These are phyloP conservation scores for Fusarium virguliforme DNA, from an alignment of 2,329 filamentous ascomycete species.

Conservation along the genomic window DNA sequence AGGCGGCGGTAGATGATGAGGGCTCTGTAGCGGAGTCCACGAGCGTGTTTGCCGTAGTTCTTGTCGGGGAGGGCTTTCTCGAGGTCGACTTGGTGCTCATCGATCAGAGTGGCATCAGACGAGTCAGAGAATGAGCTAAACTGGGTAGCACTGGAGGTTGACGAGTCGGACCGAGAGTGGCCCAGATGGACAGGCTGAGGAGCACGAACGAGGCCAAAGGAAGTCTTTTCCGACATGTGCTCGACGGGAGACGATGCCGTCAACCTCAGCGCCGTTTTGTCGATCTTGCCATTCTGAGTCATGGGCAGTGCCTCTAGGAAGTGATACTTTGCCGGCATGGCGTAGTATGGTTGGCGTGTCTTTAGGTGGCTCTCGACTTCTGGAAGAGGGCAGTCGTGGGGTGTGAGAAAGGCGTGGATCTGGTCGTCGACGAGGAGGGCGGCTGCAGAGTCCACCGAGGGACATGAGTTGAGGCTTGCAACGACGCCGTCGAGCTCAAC, in stretches of 20 bases:
- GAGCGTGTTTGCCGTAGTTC: constrained; percentile 57
- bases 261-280: constrained; percentile 63
- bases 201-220: neutral
- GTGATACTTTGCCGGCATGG: constrained; percentile 64
- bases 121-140: constrained; percentile 36
- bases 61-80: constrained; percentile 60
- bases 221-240: neutral
- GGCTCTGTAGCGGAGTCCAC: constrained; percentile 61
- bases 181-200: constrained; percentile 35
- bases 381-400: constrained; percentile 53
- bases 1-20: constrained; percentile 71
- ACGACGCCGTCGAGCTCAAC: constrained; percentile 73
- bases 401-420: constrained; percentile 67
- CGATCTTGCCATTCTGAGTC: constrained; percentile 71
- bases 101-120: constrained; percentile 39
- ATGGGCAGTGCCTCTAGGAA: constrained; percentile 63
- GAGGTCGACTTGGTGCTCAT: constrained; percentile 51
- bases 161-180: constrained; percentile 49
- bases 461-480: constrained; percentile 62
- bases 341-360: constrained; percentile 68
- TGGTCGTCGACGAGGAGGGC: constrained; percentile 64
- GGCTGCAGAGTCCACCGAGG: constrained; percentile 63
- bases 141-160: constrained; percentile 50
- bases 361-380: constrained; percentile 60
- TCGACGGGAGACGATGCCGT: neutral